Base-by-base conservation (phyloP, 2,329 filamentous ascomycete genomes). In the Westerdykella sp. region DNA sequence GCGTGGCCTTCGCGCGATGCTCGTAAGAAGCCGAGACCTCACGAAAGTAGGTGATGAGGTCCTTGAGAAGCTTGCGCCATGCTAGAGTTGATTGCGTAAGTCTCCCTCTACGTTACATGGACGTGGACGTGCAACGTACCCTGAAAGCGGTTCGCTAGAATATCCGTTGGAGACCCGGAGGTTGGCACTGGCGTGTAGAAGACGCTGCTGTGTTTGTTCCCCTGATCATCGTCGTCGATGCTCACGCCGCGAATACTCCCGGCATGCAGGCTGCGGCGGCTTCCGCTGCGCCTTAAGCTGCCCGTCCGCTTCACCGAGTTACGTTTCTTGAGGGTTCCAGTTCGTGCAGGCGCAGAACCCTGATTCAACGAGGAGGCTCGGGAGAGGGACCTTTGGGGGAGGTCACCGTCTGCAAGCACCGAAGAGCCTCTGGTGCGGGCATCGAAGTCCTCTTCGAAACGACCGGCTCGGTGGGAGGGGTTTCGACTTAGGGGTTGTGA, bases 21-120 rank as follows among this genome's bases (percentile, higher is more conserved):
- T 98, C 91, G 67, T 96, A 96, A 38, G 90, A 87, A 40, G 78
- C 79, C 62, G 95, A 88, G 37, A 97, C 82, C 65, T 97, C 93
- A 56, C 87, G 83, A 65, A 96, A 97, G 66, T 95, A 97, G 44
- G 85, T 73, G 53, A 97, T 95, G 36, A 97, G 76, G 54, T 96
- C 90, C 66, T 97, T 97, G 41, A 98, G 78, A 12, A 96, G 78
- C 72, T 95, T 95, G 57, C 93, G 81, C 93, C 93, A 98, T 40
- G 86, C 89, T 94, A 55, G 42, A 43, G 6, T n/a, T 40, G 41
- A 34, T 39, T 39, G n/a, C 37, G 48, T 61, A 28, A 63, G 58
- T 48, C 5, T 6, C 15, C 40, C 31, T 35, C 22, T 10, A 1
- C 15, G 2, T 6, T 11, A 9, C 22, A 25, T 14, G 25, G 30